phyloP scores from a whole-genome alignment of 2,329 filamentous ascomycete species.

The Hypoxylon sp. region DNA sequence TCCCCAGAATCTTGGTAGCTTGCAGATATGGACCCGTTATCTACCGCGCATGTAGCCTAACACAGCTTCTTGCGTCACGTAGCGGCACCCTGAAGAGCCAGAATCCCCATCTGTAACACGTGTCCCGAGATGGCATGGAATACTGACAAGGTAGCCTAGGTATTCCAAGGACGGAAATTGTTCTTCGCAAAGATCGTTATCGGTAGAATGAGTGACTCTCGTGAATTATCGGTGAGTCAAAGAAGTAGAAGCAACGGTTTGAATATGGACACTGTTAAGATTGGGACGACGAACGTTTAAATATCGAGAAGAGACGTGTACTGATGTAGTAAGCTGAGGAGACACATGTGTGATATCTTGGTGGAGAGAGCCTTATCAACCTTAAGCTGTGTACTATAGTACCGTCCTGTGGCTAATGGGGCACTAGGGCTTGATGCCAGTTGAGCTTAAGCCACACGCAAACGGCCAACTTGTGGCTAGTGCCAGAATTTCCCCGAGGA shows the following conservation, averaged over 20 bases:
- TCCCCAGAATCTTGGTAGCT: not conserved
- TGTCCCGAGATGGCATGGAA: not conserved
- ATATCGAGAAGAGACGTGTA: not conserved
- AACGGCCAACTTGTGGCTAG: slow-evolving; percentile 5
- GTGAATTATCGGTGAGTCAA: not conserved
- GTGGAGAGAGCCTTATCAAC: not conserved
- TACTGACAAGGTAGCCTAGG: not conserved
- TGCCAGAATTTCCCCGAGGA: slow-evolving; percentile 17
- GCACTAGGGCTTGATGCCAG: not conserved
- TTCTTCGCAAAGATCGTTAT: not conserved
- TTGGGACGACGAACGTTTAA: not conserved
- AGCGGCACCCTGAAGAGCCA: too few species aligned
- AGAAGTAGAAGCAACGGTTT: not conserved
- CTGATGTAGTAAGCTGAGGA: not conserved
- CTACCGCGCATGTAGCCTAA: not conserved
- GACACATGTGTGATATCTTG: not conserved
- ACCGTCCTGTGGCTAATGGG: slow-evolving; percentile 12
- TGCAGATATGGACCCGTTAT: not conserved
- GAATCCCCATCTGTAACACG: too few species aligned
- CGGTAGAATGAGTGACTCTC: not conserved
- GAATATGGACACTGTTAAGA: not conserved
- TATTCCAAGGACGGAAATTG: not conserved
- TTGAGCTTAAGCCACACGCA: slow-evolving; percentile 16
- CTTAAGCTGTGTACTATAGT: not conserved
- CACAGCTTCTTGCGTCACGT: not conserved